These are phyloP conservation scores for Boletus rubroflammeus DNA, from an alignment of 768 basidiomycete species.

Conservation along the genomic window DNA sequence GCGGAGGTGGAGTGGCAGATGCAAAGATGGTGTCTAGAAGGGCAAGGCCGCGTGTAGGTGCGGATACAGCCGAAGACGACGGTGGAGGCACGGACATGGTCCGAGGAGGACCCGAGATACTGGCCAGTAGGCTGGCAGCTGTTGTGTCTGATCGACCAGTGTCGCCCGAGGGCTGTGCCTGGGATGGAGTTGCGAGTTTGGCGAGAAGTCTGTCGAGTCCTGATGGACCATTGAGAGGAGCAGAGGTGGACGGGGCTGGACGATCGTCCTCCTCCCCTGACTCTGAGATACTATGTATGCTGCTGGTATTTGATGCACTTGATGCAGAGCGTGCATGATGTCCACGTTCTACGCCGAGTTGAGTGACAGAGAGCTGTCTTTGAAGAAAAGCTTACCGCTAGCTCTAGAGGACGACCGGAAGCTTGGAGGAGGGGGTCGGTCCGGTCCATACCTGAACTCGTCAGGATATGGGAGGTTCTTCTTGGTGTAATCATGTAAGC, in stretches of 20 bases:
- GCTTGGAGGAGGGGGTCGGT: slow-evolving; percentile 60
- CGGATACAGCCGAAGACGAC: slow-evolving; percentile 25
- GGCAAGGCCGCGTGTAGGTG: slow-evolving; percentile 47
- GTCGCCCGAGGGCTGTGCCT: slow-evolving; percentile 19
- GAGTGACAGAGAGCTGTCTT: background rate
- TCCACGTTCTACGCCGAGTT: slow-evolving; percentile 19
- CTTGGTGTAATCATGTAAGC: slow-evolving; percentile 65
- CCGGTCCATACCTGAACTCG: slow-evolving; percentile 65
- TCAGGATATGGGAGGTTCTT: slow-evolving; percentile 68
- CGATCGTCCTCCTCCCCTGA: slow-evolving; percentile 27
- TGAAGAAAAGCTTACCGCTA: slow-evolving; percentile 19
- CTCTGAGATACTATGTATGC: slow-evolving; percentile 35
- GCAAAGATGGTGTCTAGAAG: slow-evolving; percentile 73
- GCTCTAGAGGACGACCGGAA: slow-evolving; percentile 32
- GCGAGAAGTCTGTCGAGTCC: slow-evolving; percentile 45
- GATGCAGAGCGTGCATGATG: slow-evolving; percentile 29
- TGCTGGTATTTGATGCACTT: slow-evolving; percentile 34
- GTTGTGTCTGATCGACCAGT: slow-evolving; percentile 29
- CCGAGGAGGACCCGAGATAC: slow-evolving; percentile 43
- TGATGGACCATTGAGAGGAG: slow-evolving; percentile 24
- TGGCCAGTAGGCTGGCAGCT: slow-evolving; percentile 44
- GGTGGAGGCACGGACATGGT: slow-evolving; percentile 27
- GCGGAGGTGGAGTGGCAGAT: slow-evolving; percentile 45
- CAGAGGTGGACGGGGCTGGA: slow-evolving; percentile 8
- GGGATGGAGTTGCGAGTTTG: slow-evolving; percentile 31